phyloP scores from a whole-genome alignment of 495 filamentous ascomycete genomes.

The Penicillium atrosanguineum region DNA sequence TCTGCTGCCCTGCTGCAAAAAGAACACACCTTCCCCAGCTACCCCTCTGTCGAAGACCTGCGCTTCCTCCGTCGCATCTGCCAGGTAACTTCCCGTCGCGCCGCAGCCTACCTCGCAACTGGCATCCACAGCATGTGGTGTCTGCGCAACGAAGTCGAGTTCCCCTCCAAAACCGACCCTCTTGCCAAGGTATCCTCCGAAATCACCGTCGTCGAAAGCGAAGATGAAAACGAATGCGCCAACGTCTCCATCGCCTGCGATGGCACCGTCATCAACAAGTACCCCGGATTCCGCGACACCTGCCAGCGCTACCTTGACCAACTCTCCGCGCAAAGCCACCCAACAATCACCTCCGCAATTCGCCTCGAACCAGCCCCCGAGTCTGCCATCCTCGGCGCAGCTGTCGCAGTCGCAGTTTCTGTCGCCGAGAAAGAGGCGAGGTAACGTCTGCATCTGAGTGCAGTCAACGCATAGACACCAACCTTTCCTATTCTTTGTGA shows the following conservation, averaged over 20 bases:
- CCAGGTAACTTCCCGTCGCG: slow-evolving; percentile 56
- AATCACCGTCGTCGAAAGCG: slow-evolving; percentile 42
- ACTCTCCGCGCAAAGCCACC: slow-evolving; percentile 34
- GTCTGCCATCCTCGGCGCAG: slow-evolving; percentile 55
- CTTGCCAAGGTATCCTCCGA: slow-evolving; percentile 36
- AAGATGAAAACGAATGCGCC: slow-evolving; percentile 10
- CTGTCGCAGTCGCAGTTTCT: slow-evolving; percentile 53
- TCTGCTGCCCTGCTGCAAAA: slow-evolving; percentile 50
- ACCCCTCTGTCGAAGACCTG: slow-evolving; percentile 51
- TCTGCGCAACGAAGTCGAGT: slow-evolving; percentile 51
- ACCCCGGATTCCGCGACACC: slow-evolving; percentile 51
- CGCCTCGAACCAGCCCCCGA: slow-evolving; percentile 50
- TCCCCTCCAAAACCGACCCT: slow-evolving; percentile 23
- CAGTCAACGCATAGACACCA: slow-evolving; percentile 18
- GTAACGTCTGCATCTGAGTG: slow-evolving; percentile 4
- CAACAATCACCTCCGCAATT: slow-evolving; percentile 25
- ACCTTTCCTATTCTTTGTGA: slow-evolving; percentile 16
- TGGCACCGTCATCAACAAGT: slow-evolving; percentile 60
- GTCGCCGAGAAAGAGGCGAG: slow-evolving; percentile 23
- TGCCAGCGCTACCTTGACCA: slow-evolving; percentile 51
- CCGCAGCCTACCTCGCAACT: slow-evolving; percentile 61
- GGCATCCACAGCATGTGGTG: slow-evolving; percentile 64
- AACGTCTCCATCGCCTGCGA: slow-evolving; percentile 53
- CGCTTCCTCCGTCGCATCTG: slow-evolving; percentile 52
- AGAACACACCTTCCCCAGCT: slow-evolving; percentile 44